Percentiles rank a stretch among this genome's conserved stretches.
phyloP scores from a whole-genome alignment of 1,139 yeast species.

The Geotrichum candidum region DNA sequence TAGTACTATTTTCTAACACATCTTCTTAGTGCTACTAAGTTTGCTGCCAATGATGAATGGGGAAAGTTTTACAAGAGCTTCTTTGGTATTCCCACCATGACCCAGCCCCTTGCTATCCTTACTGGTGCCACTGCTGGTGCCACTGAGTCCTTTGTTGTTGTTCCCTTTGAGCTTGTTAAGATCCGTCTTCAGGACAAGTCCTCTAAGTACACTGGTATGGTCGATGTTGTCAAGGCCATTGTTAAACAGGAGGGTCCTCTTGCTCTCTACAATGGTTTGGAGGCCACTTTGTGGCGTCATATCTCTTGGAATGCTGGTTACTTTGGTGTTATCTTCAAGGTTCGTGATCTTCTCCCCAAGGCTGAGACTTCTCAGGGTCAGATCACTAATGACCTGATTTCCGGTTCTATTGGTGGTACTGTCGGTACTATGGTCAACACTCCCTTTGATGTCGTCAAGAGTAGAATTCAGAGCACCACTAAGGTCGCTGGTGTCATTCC shows the following conservation, averaged over 20 bases:
- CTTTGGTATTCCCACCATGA: constrained; percentile 67
- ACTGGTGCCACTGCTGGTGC: constrained; percentile 99
- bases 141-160: constrained; percentile 91
- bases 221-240: constrained; percentile 72
- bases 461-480: constrained; percentile 89
- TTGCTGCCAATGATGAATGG: constrained; percentile 98
- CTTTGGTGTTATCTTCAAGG: constrained; percentile 90
- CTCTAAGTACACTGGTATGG: constrained; percentile 77
- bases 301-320: constrained; percentile 97
- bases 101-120: constrained; percentile 76
- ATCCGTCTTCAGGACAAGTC: constrained; percentile 88
- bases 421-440: constrained; percentile 90
- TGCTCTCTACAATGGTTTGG: constrained; percentile 90
- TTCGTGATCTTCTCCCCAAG: constrained; percentile 70
- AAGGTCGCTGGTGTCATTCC: constrained; percentile 54
- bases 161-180: constrained; percentile 83
- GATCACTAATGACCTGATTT: constrained; percentile 77
- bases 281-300: constrained; percentile 97
- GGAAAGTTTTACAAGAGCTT: constrained; percentile 71
- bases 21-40: constrained; percentile 65
- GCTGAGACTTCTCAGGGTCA: constrained; percentile 65
- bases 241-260: constrained; percentile 68
- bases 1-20: neutral
- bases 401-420: constrained; percentile 96
- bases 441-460: constrained; percentile 96